These are phyloP conservation scores for Cyclotella cryptica DNA, from an alignment of 108 stramenopile genomes.

Conservation along the genomic window DNA sequence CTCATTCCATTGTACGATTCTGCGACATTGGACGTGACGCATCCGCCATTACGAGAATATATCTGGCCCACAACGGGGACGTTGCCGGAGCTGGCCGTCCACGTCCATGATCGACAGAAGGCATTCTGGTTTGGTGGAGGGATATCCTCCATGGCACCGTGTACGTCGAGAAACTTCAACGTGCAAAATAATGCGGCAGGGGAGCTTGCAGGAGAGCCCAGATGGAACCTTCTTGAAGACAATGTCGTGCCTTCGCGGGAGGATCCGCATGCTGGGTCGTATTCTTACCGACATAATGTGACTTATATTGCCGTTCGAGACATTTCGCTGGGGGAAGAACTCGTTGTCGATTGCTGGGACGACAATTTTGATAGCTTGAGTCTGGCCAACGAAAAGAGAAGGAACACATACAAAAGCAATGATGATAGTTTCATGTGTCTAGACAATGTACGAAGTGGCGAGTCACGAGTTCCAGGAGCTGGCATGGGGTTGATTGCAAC, in stretches of 20 bases:
- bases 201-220: slow-evolving; percentile 17
- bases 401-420: slow-evolving; percentile 8
- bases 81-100: slow-evolving; percentile 38
- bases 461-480: slow-evolving; percentile 3
- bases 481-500: slow-evolving; percentile 22
- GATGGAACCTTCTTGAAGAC: slow-evolving; percentile 25
- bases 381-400: slow-evolving; percentile 5
- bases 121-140: slow-evolving; percentile 56
- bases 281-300: slow-evolving; percentile 41
- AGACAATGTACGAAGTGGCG: slow-evolving; percentile 35
- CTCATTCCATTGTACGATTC: slow-evolving; percentile 41
- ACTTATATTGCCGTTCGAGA: slow-evolving; percentile 60
- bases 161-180: slow-evolving; percentile 57
- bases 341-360: slow-evolving; percentile 60
- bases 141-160: slow-evolving; percentile 56
- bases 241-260: slow-evolving; percentile 36
- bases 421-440: slow-evolving; percentile 49
- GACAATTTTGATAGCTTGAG: slow-evolving; percentile 60
- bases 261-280: slow-evolving; percentile 51
- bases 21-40: slow-evolving; percentile 23
- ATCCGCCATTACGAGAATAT: slow-evolving; percentile 55
- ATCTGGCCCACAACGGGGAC: slow-evolving; percentile 47
- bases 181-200: slow-evolving; percentile 20
- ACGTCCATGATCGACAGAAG: slow-evolving; percentile 16
- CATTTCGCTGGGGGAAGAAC: slow-evolving; percentile 67